phyloP scores from a whole-genome alignment of 2,329 filamentous ascomycete genomes.

The Claviceps sp. region DNA sequence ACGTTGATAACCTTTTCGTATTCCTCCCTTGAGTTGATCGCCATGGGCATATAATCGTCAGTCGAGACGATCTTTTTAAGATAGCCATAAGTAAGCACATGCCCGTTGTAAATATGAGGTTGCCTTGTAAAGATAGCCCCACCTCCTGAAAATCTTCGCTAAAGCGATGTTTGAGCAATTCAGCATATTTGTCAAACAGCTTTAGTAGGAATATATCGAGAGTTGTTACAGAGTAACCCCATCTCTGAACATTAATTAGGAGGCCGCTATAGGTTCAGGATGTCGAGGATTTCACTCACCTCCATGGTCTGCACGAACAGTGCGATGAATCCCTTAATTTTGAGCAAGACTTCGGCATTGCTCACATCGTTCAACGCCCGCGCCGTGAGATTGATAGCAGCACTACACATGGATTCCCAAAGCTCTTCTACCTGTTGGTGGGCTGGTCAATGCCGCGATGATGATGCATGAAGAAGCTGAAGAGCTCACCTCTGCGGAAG shows the following conservation, averaged over 20 bases:
- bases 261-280: conserved; percentile 37
- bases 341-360: conserved; percentile 81
- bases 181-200: conserved; percentile 87
- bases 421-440: conserved; percentile 73
- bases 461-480: background rate
- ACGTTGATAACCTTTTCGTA: conserved; percentile 94
- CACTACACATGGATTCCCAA: conserved; percentile 96
- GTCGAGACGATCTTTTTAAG: conserved; percentile 56
- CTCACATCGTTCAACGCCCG: conserved; percentile 67
- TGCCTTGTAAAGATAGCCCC: conserved; percentile 6
- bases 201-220: conserved; percentile 78
- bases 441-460: background rate
- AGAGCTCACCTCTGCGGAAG: conserved; percentile 59
- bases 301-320: conserved; percentile 98
- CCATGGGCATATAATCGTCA: conserved; percentile 99
- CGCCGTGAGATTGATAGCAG: conserved; percentile 68
- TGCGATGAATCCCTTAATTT: conserved; percentile 84
- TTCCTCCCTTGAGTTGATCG: conserved; percentile 77
- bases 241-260: conserved; percentile 76
- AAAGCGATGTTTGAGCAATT: conserved; percentile 79
- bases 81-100: background rate
- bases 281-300: conserved; percentile 46
- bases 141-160: conserved; percentile 93
- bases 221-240: conserved; percentile 72
- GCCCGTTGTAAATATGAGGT: background rate